A percentile compares a stretch with the other conserved stretches of the same genome.
These are phyloP conservation scores for Beauveria medogensis DNA, from an alignment of 2,329 filamentous ascomycete species.

Conservation along the genomic window DNA sequence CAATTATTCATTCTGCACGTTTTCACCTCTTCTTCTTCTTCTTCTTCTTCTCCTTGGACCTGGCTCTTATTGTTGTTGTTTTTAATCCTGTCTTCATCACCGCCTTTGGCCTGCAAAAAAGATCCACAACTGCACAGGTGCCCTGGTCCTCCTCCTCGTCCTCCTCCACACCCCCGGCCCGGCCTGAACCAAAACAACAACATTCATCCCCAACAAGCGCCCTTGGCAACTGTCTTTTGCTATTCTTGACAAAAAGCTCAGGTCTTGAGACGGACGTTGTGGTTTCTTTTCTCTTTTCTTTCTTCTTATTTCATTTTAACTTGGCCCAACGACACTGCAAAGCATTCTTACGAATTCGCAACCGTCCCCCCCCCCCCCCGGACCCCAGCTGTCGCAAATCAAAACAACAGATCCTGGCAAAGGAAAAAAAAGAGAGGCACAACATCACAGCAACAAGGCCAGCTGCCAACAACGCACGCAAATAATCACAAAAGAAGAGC, in stretches of 20 bases:
- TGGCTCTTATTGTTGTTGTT: background rate
- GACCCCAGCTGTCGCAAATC: background rate
- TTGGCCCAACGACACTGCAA: background rate
- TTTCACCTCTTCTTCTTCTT: background rate
- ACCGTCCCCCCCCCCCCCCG: too few species aligned
- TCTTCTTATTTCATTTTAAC: background rate
- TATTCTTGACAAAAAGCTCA: too few species aligned
- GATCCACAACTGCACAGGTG: background rate
- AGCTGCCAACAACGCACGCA: too few species aligned
- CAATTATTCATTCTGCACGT: too few species aligned
- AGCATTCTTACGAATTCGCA: background rate
- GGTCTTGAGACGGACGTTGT: background rate
- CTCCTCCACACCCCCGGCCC: background rate
- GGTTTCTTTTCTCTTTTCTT: background rate
- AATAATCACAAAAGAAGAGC: conserved; percentile 12
- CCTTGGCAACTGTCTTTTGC: background rate
- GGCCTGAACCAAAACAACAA: conserved; percentile 4
- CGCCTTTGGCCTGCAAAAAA: background rate
- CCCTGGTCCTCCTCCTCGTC: conserved; percentile 2
- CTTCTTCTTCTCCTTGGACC: background rate
- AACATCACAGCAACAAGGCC: background rate
- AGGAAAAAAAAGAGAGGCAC: background rate
- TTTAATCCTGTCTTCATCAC: background rate
- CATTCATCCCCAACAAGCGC: background rate
- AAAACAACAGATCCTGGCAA: too few species aligned